A percentile compares a stretch with the other conserved stretches of the same genome.
phyloP scores from a whole-genome alignment of 2,329 filamentous ascomycete genomes.

The Aspergillus caelatus region DNA sequence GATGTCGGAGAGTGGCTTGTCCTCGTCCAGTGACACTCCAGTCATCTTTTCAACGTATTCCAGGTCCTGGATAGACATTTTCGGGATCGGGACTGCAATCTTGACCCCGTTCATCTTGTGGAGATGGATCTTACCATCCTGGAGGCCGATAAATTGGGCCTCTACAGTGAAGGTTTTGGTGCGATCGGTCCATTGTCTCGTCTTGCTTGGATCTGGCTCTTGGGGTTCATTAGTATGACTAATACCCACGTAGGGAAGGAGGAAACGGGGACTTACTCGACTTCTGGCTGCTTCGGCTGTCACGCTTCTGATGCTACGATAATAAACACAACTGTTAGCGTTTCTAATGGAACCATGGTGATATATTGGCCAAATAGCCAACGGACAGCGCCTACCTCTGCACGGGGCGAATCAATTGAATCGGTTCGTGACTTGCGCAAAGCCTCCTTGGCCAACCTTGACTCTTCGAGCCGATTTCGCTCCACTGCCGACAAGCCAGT shows the following conservation, averaged over 20 bases:
- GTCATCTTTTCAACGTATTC: constrained; percentile 90
- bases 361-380: not conserved
- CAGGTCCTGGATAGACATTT: constrained; percentile 94
- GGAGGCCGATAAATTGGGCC: constrained; percentile 90
- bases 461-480: constrained; percentile 77
- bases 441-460: constrained; percentile 79
- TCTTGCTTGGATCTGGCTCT: constrained; percentile 82
- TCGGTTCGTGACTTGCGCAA: constrained; percentile 64
- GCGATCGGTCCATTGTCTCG: constrained; percentile 92
- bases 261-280: constrained; percentile 63
- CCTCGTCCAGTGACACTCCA: constrained; percentile 85
- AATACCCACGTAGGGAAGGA: not conserved
- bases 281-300: constrained; percentile 69
- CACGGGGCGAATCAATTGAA: constrained; percentile 55
- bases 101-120: constrained; percentile 98
- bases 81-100: constrained; percentile 90
- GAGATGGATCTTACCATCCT: constrained; percentile 94
- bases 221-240: constrained; percentile 2
- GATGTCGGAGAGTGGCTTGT: constrained; percentile 88
- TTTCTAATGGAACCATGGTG: constrained; percentile 27
- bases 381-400: constrained; percentile 73
- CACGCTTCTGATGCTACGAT: constrained; percentile 72
- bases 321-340: constrained; percentile 61
- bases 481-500: constrained; percentile 71
- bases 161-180: constrained; percentile 97